Evolutionary conservation across 257 asterid genomes (phyloP).

Genomic region (Leptodermis oblonga): DNA sequence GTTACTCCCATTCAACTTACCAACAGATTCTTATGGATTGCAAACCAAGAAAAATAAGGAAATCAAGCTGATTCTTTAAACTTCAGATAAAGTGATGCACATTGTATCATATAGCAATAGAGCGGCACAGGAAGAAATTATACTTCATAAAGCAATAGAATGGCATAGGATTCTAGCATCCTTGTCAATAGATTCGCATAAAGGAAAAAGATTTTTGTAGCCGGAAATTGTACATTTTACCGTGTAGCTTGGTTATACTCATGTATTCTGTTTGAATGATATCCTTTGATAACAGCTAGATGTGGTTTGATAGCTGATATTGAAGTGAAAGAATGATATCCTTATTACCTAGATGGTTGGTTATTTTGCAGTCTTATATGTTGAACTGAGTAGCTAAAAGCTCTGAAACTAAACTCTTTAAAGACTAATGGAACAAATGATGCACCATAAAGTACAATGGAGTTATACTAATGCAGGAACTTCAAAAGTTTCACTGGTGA

Average conservation of each 20-base stretch:
- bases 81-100: slow-evolving; percentile 22
- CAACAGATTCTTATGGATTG: slow-evolving; percentile 1
- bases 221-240: neutral
- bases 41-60: slow-evolving; percentile 11
- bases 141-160: slow-evolving; percentile 5
- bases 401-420: neutral
- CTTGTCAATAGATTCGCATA: slow-evolving; percentile 1
- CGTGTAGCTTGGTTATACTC: neutral
- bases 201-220: neutral
- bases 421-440: neutral
- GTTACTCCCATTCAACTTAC: neutral
- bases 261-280: neutral
- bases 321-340: neutral
- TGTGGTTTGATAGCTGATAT: neutral
- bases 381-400: neutral
- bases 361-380: neutral
- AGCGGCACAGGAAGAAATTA: neutral
- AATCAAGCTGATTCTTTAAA: slow-evolving; percentile 22
- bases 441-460: neutral
- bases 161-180: neutral
- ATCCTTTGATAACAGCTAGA: neutral
- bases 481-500: neutral
- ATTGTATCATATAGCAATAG: neutral
- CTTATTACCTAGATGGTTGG: neutral
- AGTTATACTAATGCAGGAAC: neutral